These are phyloP conservation scores for Penicillium sp. DNA, from an alignment of 2,329 filamentous ascomycete species.

Conservation along the genomic window DNA sequence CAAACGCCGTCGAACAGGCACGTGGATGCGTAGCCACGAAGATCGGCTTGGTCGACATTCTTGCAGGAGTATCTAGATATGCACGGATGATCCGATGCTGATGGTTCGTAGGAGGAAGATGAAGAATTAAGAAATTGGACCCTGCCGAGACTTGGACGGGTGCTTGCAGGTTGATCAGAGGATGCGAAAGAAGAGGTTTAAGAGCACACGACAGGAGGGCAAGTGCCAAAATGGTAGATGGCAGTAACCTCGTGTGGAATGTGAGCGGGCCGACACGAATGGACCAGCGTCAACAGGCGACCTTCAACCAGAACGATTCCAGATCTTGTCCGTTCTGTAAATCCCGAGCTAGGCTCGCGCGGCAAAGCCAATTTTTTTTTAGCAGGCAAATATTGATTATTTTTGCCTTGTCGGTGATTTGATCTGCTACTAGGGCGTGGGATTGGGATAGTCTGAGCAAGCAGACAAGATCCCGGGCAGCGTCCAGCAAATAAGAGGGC, in stretches of 20 bases:
- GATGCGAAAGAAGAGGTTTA: slow-evolving; percentile 3
- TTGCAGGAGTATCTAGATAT: slow-evolving; percentile 13
- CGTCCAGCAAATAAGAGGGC: slow-evolving; percentile 27
- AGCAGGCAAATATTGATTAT: neutral
- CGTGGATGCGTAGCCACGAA: slow-evolving; percentile 94
- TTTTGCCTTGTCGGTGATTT: slow-evolving; percentile 3
- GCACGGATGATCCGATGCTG: slow-evolving; percentile 1
- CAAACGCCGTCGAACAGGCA: slow-evolving; percentile 96
- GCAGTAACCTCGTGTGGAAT: slow-evolving; percentile 27
- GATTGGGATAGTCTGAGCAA: slow-evolving; percentile 11
- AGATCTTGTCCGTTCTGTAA: slow-evolving; percentile 11
- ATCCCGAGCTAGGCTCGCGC: slow-evolving; percentile 10
- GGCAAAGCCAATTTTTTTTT: neutral
- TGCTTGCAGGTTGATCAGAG: slow-evolving; percentile 12
- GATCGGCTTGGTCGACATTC: slow-evolving; percentile 79
- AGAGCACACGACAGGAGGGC: neutral
- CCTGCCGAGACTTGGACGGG: slow-evolving; percentile 1
- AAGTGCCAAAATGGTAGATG: slow-evolving; percentile 16
- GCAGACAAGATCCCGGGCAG: slow-evolving; percentile 14
- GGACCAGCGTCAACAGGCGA: slow-evolving; percentile 9
- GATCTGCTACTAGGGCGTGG: slow-evolving; percentile 14
- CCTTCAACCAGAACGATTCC: neutral
- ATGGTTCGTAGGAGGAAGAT: neutral
- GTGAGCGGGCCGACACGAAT: slow-evolving; percentile 8
- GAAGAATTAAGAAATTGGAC: slow-evolving; percentile 4